phyloP scores from a whole-genome alignment of 768 basidiomycete genomes.

The Pulveroboletus sp. region DNA sequence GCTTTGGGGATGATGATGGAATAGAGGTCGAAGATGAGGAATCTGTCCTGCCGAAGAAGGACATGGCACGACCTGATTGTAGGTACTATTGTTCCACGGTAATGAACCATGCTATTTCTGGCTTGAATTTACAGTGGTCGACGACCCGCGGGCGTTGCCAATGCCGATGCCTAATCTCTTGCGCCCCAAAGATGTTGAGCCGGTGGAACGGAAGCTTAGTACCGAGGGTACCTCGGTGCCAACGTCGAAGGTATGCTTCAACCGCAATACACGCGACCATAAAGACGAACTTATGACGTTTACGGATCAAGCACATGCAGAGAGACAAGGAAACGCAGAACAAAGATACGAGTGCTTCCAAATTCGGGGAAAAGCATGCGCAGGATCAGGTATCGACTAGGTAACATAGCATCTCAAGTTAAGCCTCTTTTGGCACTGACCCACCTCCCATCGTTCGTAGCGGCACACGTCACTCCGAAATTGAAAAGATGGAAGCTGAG shows the following conservation, averaged over 20 bases:
- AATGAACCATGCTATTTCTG: not conserved
- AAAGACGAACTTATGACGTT: not conserved
- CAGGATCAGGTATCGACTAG: slow-evolving; percentile 60
- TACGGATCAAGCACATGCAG: not conserved
- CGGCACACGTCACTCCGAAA: slow-evolving; percentile 63
- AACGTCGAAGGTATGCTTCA: slow-evolving; percentile 16
- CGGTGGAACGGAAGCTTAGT: not conserved
- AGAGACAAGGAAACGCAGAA: slow-evolving; percentile 18
- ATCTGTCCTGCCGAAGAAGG: slow-evolving; percentile 59
- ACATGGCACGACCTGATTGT: slow-evolving; percentile 83
- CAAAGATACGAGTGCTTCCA: slow-evolving; percentile 49
- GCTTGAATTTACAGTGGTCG: slow-evolving; percentile 22
- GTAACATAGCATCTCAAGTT: slow-evolving; percentile 32
- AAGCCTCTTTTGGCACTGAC: not conserved
- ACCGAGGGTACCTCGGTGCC: not conserved
- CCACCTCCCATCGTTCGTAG: slow-evolving; percentile 31
- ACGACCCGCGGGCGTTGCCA: slow-evolving; percentile 6
- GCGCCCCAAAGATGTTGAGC: slow-evolving; percentile 1
- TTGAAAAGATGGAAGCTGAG: slow-evolving; percentile 84
- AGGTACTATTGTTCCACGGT: slow-evolving; percentile 27
- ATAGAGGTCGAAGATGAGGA: slow-evolving; percentile 55
- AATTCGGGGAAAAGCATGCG: slow-evolving; percentile 72
- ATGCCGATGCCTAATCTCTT: slow-evolving; percentile 8
- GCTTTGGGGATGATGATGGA: slow-evolving; percentile 77
- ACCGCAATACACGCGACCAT: not conserved